Conservation (phyloP, 495 filamentous ascomycete species). For the Immersiella caudata region DNA sequence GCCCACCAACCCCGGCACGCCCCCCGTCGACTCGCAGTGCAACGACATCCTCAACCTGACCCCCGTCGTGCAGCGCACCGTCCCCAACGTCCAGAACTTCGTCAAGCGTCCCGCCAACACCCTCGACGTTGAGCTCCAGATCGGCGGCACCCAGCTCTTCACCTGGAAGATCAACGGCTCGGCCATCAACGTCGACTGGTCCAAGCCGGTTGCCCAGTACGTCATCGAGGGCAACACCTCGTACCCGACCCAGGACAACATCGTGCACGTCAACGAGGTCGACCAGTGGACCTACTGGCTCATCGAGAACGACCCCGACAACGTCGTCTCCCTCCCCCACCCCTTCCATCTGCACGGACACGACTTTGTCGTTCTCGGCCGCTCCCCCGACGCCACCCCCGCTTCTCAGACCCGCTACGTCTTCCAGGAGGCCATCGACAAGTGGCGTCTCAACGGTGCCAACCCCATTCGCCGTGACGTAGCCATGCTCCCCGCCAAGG, state of each 20-base stretch:
- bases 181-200: slow-evolving; percentile 48
- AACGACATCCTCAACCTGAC: slow-evolving; percentile 36
- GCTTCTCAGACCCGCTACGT: slow-evolving; percentile 24
- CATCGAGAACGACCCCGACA: slow-evolving; percentile 55
- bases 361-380: slow-evolving; percentile 61
- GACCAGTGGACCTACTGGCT: slow-evolving; percentile 57
- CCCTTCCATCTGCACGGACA: slow-evolving; percentile 57
- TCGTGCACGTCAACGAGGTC: slow-evolving; percentile 37
- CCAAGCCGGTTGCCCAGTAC: slow-evolving; percentile 43
- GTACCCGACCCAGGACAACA: slow-evolving; percentile 43
- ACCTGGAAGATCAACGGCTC: slow-evolving; percentile 48
- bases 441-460: slow-evolving; percentile 37
- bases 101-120: slow-evolving; percentile 32
- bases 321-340: slow-evolving; percentile 39
- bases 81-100: slow-evolving; percentile 30
- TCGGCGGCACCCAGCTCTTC: slow-evolving; percentile 32
- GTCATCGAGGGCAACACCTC: slow-evolving; percentile 41
- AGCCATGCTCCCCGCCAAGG: slow-evolving; percentile 50
- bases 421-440: slow-evolving; percentile 41
- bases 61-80: slow-evolving; percentile 37
- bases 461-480: slow-evolving; percentile 66
- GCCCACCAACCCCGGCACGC: slow-evolving; percentile 35
- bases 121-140: slow-evolving; percentile 33
- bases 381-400: slow-evolving; percentile 32
- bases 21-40: slow-evolving; percentile 36